phyloP scores from a whole-genome alignment of 1,284 basidiomycete species.

The Puccinia novopanici region DNA sequence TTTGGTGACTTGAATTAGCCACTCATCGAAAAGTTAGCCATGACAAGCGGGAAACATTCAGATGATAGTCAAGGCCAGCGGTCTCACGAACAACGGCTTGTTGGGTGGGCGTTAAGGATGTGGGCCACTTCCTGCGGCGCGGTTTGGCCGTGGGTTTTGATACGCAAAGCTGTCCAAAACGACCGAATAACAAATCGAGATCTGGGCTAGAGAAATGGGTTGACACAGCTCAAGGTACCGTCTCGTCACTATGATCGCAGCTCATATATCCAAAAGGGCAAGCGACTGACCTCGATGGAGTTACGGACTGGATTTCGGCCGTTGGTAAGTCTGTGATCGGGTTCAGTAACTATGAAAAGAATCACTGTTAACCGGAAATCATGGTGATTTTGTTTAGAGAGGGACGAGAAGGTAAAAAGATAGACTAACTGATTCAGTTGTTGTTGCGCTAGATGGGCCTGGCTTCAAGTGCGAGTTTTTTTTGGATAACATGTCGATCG shows the following conservation, averaged over 20 bases:
- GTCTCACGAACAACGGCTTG: background rate
- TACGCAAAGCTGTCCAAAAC: background rate
- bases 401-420: background rate
- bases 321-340: background rate
- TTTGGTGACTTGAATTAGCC: background rate
- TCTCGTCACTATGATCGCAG: background rate
- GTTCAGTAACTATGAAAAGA: constrained; percentile 19
- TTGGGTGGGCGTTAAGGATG: constrained; percentile 14
- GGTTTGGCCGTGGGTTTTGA: background rate
- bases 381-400: too few relatives aligned
- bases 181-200: constrained; percentile 4
- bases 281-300: constrained; percentile 2
- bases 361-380: background rate
- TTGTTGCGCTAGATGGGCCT: background rate
- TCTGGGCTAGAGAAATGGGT: constrained; percentile 1
- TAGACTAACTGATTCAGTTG: constrained; percentile 8
- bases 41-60: background rate
- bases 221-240: background rate
- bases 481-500: constrained; percentile 26
- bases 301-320: background rate
- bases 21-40: background rate
- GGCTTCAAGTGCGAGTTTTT: constrained; percentile 16
- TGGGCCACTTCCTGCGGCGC: constrained; percentile 13
- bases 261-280: too few relatives aligned
- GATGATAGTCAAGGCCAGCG: background rate